Base-by-base conservation (phyloP, 176 grass and related monocot genomes). In the Dendrocalamus sinicus region DNA sequence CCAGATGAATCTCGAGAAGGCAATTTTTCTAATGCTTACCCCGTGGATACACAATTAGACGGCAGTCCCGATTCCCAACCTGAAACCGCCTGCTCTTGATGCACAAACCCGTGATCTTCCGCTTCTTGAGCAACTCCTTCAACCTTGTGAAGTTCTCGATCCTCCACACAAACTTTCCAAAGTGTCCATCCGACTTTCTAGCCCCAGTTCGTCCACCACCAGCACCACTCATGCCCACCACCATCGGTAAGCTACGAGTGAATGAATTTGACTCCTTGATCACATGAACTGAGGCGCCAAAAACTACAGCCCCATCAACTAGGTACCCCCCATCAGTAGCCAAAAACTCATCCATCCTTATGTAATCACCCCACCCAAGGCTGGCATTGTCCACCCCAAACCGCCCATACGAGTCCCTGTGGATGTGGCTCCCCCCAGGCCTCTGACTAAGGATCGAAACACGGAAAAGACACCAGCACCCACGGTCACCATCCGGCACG, bases 1-100 rank as follows among this genome's bases (percentile, higher is more conserved):
- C 17, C 20, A 77, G 44, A 48, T 84, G 55, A 85, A 82, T 70
- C 35, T 86, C 14, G 8, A 68, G 43, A 44, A 61, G 41, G 54
- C 11, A 19, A 62, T 79, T 51, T 46, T 17, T 13, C 26, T 48
- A 67, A 82, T 68, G 62, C 84, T 92, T 92, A 98, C 96, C 96
- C 52, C 96, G 91, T 83, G 96, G 96, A 92, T 99, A 99, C 73
- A 99, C 88, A 89, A 99, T 99, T 73, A 99, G 96, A 70, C 96
- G 88, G 73, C 96, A 99, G 71, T 99, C 96, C 51, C 96, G 86
- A 70, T 92, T 92, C 30, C 96, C 96, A 58, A 96, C 91, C 87
- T 96, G 96, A 85, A 99, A 99, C 75, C 81, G 93, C 47, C 87
- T 91, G 88, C 96, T 96, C 85, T 99, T 99, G 81, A 99, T 95